Base-by-base conservation (phyloP, 2,329 filamentous ascomycete genomes). In the Cyphellophora europaea region DNA sequence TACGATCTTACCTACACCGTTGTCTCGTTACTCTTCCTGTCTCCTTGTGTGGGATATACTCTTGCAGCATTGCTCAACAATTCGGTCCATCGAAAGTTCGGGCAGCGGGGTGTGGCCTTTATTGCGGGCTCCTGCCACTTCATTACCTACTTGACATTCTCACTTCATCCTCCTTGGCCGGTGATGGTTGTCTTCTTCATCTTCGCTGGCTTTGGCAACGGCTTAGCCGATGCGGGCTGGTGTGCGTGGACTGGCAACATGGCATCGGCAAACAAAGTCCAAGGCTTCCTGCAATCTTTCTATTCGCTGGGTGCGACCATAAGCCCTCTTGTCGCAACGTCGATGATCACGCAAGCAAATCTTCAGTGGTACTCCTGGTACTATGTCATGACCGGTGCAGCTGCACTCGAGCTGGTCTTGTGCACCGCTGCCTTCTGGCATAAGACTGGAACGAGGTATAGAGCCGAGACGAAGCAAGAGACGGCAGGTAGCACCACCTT, bases 231-330 rank as follows among this genome's bases (percentile, higher is more conserved):
- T 45, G 68, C 63, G 38, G 71, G 62, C 3, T 77, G 71, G 21
- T 25, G 21, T 50, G 70, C 71, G 0, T 74, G 71, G 68, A 68
- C 75, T 16, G 83, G 82, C n/a, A 80, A 77, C 48, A 81, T 88
- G 72, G 65, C 72, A 8, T 72, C 74, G 40, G 71, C 79, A 8
- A 87, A 87, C 53, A 77, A 86, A 52, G 63, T 88, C 6, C 82
- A 17, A 80, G 78, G 49, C 80, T 89, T 77, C 66, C 72, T 14
- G 71, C 74, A 42, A 72, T 80, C 6, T 85, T 88, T 53, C 76
- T 87, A 53, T 61, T 86, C 2, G 66, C 84, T 2, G 79, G 82
- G 3, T 66, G 86, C 41, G 56, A 87, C 21, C 79, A 86, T 54
- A 78, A 65, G 69, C 2, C 82, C 82, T 0, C 57, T 86, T 2